These are phyloP conservation scores for Calvatia gigantea DNA, from an alignment of 768 basidiomycete species.

Conservation along the genomic window DNA sequence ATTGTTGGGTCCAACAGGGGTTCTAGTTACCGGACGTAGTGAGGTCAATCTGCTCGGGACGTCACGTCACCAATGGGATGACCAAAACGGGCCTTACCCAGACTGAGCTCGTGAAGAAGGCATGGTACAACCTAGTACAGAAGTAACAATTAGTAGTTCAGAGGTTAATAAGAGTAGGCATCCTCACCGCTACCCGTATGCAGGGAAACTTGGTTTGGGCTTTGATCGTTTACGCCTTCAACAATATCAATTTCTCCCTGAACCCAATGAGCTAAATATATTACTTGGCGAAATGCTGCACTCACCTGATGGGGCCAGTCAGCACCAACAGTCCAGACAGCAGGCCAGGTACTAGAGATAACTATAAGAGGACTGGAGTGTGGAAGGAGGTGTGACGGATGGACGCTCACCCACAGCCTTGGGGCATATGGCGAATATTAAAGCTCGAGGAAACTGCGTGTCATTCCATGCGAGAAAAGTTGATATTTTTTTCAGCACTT, in stretches of 20 bases:
- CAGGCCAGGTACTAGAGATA: constrained; percentile 42
- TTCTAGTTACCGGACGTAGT: constrained; percentile 20
- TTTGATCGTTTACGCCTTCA: constrained; percentile 55
- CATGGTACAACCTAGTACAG: constrained; percentile 41
- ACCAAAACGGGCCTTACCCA: constrained; percentile 30
- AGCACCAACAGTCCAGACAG: constrained; percentile 37
- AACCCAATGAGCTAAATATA: constrained; percentile 10
- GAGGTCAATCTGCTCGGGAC: not conserved
- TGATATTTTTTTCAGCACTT: constrained; percentile 17
- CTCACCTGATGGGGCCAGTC: constrained; percentile 27
- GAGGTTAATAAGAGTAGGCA: not conserved
- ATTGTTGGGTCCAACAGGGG: constrained; percentile 31
- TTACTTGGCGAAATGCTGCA: constrained; percentile 11
- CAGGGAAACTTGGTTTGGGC: constrained; percentile 48
- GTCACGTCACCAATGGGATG: no score
- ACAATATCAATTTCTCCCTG: constrained; percentile 53
- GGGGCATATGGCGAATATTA: constrained; percentile 49
- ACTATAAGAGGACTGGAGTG: constrained; percentile 1
- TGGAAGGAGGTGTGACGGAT: constrained; percentile 10
- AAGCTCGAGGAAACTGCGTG: constrained; percentile 19
- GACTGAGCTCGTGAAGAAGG: constrained; percentile 31
- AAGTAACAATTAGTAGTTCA: not conserved
- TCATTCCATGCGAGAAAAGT: not conserved
- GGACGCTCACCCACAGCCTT: constrained; percentile 42
- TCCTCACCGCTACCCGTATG: constrained; percentile 47